Conservation (phyloP, 352 stramenopile species). For the Phytophthora boehmeriae region DNA sequence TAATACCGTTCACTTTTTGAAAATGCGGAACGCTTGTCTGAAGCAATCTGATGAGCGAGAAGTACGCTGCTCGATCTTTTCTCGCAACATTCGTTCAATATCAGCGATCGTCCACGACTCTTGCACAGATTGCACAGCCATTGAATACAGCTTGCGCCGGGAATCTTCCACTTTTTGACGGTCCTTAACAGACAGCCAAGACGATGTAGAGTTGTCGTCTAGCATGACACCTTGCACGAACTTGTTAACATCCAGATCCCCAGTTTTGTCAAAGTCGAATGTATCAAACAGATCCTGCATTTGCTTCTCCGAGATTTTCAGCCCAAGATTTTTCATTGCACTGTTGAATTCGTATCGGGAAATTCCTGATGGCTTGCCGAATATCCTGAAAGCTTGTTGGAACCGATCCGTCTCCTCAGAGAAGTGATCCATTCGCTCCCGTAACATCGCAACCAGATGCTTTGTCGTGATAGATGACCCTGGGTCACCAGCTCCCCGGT, state of each 20-base stretch:
- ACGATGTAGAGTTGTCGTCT: slow-evolving; percentile 64
- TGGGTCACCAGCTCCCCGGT: slow-evolving; percentile 26
- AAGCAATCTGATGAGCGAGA: slow-evolving; percentile 82
- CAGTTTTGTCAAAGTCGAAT: slow-evolving; percentile 82
- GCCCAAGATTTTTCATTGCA: slow-evolving; percentile 57
- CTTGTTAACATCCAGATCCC: slow-evolving; percentile 80
- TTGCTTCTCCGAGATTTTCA: slow-evolving; percentile 61
- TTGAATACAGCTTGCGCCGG: slow-evolving; percentile 51
- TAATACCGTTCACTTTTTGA: slow-evolving; percentile 88
- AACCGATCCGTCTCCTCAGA: slow-evolving; percentile 78
- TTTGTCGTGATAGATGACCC: slow-evolving; percentile 54
- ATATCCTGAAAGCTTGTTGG: slow-evolving; percentile 76
- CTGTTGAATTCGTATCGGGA: slow-evolving; percentile 54
- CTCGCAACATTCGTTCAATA: slow-evolving; percentile 80
- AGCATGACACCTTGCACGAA: slow-evolving; percentile 82
- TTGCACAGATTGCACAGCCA: slow-evolving; percentile 74
- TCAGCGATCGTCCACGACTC: slow-evolving; percentile 75
- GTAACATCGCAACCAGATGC: slow-evolving; percentile 59
- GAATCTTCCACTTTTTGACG: slow-evolving; percentile 60
- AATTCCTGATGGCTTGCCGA: slow-evolving; percentile 69
- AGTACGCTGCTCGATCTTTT: slow-evolving; percentile 86
- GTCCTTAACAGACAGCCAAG: slow-evolving; percentile 63
- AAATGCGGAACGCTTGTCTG: slow-evolving; percentile 79
- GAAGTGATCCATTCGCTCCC: slow-evolving; percentile 68
- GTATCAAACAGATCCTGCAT: slow-evolving; percentile 64